Percentiles rank a stretch among this genome's conserved stretches.
Evolutionary conservation across 2,329 filamentous ascomycete genomes (phyloP).

Genomic region (Ophiostoma novo-ulmi): DNA sequence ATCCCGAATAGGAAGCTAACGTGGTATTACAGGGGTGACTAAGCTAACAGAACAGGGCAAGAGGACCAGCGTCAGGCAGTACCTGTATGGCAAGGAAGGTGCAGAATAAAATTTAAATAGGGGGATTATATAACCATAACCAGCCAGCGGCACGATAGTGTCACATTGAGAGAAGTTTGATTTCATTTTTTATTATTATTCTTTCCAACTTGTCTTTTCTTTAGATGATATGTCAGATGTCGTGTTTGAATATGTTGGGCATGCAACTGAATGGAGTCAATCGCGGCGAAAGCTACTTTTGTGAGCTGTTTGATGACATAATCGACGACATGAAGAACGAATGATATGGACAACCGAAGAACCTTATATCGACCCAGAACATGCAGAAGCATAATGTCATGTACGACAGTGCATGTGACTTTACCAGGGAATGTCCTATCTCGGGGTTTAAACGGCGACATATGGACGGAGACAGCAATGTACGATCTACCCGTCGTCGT

Average conservation of each 20-base stretch:
- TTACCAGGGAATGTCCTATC: not conserved
- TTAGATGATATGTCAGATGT: not conserved
- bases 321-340: not conserved
- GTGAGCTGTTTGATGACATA: not conserved
- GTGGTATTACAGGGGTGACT: not conserved
- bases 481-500: not conserved
- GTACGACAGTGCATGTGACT: not conserved
- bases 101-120: not conserved
- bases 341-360: no score
- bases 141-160: not conserved
- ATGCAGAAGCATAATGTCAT: not conserved
- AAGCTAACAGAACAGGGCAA: no score
- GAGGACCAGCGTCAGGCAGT: not conserved
- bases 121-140: not conserved
- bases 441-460: not conserved
- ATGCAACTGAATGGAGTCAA: not conserved
- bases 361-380: not conserved
- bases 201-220: not conserved
- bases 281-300: not conserved
- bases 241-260: not conserved
- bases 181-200: not conserved
- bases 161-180: not conserved
- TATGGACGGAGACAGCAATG: not conserved
- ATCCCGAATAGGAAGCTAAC: conserved; percentile 1
- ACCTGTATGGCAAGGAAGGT: not conserved